Base-by-base conservation (phyloP, 1,284 basidiomycete genomes). In the Xerocomus nothofagi region DNA sequence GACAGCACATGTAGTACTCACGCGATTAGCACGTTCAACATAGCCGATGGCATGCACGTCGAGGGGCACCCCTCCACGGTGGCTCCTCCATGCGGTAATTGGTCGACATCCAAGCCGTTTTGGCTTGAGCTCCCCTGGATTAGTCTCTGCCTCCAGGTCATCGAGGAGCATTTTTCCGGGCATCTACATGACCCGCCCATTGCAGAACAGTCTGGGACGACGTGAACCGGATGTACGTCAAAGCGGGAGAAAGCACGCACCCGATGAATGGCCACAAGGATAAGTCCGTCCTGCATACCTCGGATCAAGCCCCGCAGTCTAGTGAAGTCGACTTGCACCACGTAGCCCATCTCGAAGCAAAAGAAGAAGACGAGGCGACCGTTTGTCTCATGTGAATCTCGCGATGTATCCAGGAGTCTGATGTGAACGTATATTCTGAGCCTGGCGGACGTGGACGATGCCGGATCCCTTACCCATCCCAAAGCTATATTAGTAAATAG, bases 11-110 rank as follows among this genome's bases (percentile, higher is more conserved):
- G 18, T 3, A 3, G 4, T 23, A 6, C 38, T 31, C 4, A 47
- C 39, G 12, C 50, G 41, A n/a, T 47, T 51, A 6, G 27, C 1
- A 11, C 7, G 26, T 21, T 2, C 4, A 5, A 17, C 27, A 4
- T 4, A 15, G 0, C 31, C 49, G 2, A 8, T 24, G 3, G 38
- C 38, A 0, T 14, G 6, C 24, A 34, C 6, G 26, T 21, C 32
- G 7, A 41, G 50, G 2, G 44, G 21, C 49, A 51, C 39, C 41
- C 53, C 34, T 29, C 51, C 39, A 53, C 17, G 39, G 27, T 10
- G 3, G 4, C 33, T 41, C 46, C 3, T 45, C 42, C 14, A 17
- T n/a, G 5, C 0, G 2, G 17, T 2, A 0, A 23, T 20, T 27
- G 7, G 6, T 33, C 10, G 34, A n/a, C 15, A 47, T 23, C 6